These are phyloP conservation scores for Parsonsia alboflavescens DNA, from an alignment of 257 asterid species.

Conservation along the genomic window DNA sequence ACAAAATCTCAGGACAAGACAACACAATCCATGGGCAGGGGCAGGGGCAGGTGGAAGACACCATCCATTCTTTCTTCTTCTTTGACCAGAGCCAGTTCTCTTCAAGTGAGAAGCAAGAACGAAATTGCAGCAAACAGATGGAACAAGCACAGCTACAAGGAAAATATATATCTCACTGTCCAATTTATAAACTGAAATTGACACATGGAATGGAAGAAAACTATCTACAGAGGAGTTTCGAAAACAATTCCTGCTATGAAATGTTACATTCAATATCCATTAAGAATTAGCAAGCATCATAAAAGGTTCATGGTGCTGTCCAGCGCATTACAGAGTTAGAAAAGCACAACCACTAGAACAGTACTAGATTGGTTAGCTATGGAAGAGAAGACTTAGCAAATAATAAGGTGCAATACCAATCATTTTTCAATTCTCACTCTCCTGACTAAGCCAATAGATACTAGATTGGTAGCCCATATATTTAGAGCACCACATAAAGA, in stretches of 20 bases:
- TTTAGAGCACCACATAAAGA: background rate
- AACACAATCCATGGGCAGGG: background rate
- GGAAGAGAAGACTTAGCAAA: background rate
- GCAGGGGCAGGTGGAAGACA: background rate
- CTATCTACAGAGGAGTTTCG: too few relatives aligned
- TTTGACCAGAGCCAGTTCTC: background rate
- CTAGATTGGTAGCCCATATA: background rate
- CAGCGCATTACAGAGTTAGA: background rate
- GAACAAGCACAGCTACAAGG: background rate
- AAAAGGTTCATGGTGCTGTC: constrained; percentile 7
- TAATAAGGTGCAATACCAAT: constrained; percentile 7
- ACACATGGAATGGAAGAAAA: background rate
- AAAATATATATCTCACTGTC: too few relatives aligned
- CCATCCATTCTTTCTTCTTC: background rate
- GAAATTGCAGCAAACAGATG: background rate
- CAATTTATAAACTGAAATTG: background rate
- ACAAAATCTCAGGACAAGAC: background rate
- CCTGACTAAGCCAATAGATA: background rate
- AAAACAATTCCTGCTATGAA: background rate
- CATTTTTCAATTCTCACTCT: background rate
- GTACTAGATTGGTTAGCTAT: background rate
- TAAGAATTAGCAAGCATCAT: background rate
- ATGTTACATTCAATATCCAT: background rate
- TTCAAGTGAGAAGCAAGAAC: too few relatives aligned
- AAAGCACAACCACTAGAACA: background rate